Evolutionary conservation across 345 rosid species (phyloP).

Genomic region (Anastatica hierochuntica): DNA sequence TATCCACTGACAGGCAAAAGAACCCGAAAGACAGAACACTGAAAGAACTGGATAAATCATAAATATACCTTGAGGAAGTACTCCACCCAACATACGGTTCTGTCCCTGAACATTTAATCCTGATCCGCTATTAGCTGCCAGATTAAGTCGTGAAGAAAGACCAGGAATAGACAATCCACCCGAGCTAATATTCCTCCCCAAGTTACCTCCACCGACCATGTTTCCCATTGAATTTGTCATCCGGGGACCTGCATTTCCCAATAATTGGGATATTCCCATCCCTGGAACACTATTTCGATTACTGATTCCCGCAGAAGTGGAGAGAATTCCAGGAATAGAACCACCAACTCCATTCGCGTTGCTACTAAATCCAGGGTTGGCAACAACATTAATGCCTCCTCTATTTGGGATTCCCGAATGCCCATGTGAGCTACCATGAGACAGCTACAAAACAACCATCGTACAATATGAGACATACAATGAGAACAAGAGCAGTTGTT

Average conservation of each 20-base stretch:
- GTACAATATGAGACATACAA: background rate
- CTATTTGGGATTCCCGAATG: slow-evolving; percentile 85
- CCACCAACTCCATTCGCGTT: slow-evolving; percentile 84
- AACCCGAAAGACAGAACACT: background rate
- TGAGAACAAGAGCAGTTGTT: background rate
- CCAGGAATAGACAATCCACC: slow-evolving; percentile 87
- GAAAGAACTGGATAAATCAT: background rate
- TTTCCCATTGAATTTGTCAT: slow-evolving; percentile 82
- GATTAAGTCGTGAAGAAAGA: slow-evolving; percentile 72
- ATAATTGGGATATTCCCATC: slow-evolving; percentile 79
- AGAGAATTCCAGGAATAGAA: slow-evolving; percentile 92
- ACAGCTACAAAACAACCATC: slow-evolving; percentile 48
- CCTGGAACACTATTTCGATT: slow-evolving; percentile 76
- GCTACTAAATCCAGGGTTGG: slow-evolving; percentile 77
- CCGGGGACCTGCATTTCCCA: slow-evolving; percentile 85
- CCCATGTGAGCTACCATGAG: slow-evolving; percentile 83
- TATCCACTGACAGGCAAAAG: background rate
- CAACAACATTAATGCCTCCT: slow-evolving; percentile 84
- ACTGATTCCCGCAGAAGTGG: slow-evolving; percentile 75
- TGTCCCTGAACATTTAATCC: slow-evolving; percentile 80
- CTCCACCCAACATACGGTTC: slow-evolving; percentile 74
- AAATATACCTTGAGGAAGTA: slow-evolving; percentile 78
- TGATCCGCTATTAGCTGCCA: slow-evolving; percentile 70
- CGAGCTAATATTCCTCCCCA: slow-evolving; percentile 77
- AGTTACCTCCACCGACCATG: slow-evolving; percentile 87